Evolutionary conservation across 2,329 filamentous ascomycete genomes (phyloP).

Genomic region (Scedosporium apiospermum): DNA sequence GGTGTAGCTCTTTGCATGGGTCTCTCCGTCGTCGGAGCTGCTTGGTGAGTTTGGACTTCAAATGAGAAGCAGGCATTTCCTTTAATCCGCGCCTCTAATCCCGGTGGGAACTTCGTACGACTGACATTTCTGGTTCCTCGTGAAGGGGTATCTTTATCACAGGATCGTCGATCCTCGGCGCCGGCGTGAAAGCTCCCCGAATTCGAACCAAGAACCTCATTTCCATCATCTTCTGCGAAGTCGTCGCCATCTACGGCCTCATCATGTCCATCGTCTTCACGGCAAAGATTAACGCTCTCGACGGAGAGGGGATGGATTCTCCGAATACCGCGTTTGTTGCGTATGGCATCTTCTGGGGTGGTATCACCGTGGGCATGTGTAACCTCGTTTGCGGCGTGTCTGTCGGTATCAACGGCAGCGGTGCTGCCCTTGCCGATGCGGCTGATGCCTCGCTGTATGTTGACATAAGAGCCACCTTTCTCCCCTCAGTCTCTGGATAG

Average conservation of each 20-base stretch:
- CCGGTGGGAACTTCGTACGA: not conserved
- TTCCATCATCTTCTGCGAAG: constrained; percentile 99
- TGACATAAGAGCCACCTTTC: not conserved
- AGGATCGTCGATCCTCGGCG: constrained; percentile 92
- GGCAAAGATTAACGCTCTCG: constrained; percentile 64
- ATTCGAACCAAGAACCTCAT: constrained; percentile 99
- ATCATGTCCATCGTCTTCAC: constrained; percentile 99
- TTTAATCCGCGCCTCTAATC: not conserved
- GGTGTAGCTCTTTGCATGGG: constrained; percentile 94
- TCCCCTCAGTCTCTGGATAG: not conserved
- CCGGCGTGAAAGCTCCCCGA: constrained; percentile 89
- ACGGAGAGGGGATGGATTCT: constrained; percentile 57
- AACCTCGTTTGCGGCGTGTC: constrained; percentile 94
- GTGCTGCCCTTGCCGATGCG: constrained; percentile 91
- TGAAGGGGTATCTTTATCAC: constrained; percentile 97
- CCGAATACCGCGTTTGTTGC: constrained; percentile 85
- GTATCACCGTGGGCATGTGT: constrained; percentile 87
- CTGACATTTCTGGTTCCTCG: not conserved
- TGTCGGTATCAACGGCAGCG: constrained; percentile 96
- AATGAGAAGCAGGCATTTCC: not conserved
- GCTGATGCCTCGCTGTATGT: constrained; percentile 81
- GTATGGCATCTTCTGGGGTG: constrained; percentile 92
- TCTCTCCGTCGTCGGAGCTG: constrained; percentile 89
- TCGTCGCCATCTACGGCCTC: constrained; percentile 98
- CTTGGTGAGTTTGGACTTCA: constrained; percentile 58